A percentile compares a stretch with the other conserved stretches of the same genome.
phyloP scores from a whole-genome alignment of 2,329 filamentous ascomycete genomes.

The Ophiostoma australiae region DNA sequence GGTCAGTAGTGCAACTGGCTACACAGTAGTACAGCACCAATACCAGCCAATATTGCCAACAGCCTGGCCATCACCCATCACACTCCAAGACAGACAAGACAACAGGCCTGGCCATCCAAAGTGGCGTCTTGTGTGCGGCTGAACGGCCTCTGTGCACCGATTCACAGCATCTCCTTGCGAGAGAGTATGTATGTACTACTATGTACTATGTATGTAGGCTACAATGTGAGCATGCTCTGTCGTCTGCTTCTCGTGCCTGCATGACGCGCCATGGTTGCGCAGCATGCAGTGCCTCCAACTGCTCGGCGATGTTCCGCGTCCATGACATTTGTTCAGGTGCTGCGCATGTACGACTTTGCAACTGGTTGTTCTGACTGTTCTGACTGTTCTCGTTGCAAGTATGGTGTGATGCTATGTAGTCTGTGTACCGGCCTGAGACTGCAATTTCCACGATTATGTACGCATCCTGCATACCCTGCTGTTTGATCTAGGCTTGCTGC shows the following conservation, averaged over 20 bases:
- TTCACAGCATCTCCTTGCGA: neutral
- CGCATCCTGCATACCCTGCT: neutral
- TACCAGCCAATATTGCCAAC: neutral
- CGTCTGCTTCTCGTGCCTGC: neutral
- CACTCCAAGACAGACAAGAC: neutral
- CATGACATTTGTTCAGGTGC: neutral
- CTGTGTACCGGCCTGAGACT: slow-evolving; percentile 8
- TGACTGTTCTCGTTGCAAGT: neutral
- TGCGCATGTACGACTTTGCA: neutral
- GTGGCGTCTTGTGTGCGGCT: slow-evolving; percentile 8
- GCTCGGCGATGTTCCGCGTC: neutral
- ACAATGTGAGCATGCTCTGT: too few species aligned
- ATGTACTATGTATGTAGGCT: neutral
- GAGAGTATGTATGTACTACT: too few species aligned
- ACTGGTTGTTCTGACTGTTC: too few species aligned
- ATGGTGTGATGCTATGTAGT: neutral
- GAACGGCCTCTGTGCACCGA: slow-evolving; percentile 4
- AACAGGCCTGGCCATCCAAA: neutral
- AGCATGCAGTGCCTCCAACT: neutral
- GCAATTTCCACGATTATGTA: neutral
- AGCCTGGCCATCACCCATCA: neutral
- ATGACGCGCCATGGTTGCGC: neutral
- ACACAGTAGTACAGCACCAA: neutral
- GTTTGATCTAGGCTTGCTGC: too few species aligned
- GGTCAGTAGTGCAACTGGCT: neutral